Evolutionary conservation across 1,284 basidiomycete species (phyloP).

Genomic region (Wallemia mellicola): DNA sequence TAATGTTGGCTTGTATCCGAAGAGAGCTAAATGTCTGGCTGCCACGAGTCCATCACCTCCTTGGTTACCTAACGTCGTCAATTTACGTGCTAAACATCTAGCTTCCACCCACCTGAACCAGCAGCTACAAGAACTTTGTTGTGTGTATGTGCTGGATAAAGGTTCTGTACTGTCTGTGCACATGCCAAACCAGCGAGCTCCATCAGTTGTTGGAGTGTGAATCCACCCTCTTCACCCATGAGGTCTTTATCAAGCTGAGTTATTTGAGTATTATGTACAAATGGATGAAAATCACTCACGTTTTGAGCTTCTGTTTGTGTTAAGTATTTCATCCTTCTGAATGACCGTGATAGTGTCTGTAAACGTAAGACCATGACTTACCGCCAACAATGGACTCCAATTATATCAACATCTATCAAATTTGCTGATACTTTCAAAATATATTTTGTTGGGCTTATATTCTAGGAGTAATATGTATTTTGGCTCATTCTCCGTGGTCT

Average conservation of each 20-base stretch:
- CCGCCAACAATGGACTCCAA: too few species aligned
- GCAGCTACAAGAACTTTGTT: constrained; percentile 63
- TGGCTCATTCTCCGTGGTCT: too few species aligned
- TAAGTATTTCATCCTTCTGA: background rate
- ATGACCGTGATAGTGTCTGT: too few species aligned
- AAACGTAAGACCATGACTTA: too few species aligned
- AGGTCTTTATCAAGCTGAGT: constrained; percentile 65
- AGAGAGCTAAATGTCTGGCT: constrained; percentile 79
- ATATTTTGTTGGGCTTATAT: too few species aligned
- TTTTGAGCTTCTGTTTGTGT: background rate
- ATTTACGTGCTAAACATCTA: background rate
- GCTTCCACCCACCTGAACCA: constrained; percentile 69
- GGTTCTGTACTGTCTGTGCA: constrained; percentile 53
- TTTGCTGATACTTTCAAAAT: too few species aligned
- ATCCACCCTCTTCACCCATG: constrained; percentile 61
- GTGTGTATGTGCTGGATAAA: constrained; percentile 35
- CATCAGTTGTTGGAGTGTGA: constrained; percentile 86
- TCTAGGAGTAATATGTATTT: too few species aligned
- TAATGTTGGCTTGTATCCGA: constrained; percentile 53
- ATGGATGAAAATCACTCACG: background rate
- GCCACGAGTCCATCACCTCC: constrained; percentile 93
- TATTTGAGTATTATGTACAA: background rate
- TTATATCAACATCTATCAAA: too few species aligned
- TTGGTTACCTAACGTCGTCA: constrained; percentile 10
- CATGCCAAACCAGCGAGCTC: constrained; percentile 92